Evolutionary conservation across 495 filamentous ascomycete genomes (phyloP), one percentile per base, ranked within the genome.

Genomic region (Aeminium ludgeri): DNA sequence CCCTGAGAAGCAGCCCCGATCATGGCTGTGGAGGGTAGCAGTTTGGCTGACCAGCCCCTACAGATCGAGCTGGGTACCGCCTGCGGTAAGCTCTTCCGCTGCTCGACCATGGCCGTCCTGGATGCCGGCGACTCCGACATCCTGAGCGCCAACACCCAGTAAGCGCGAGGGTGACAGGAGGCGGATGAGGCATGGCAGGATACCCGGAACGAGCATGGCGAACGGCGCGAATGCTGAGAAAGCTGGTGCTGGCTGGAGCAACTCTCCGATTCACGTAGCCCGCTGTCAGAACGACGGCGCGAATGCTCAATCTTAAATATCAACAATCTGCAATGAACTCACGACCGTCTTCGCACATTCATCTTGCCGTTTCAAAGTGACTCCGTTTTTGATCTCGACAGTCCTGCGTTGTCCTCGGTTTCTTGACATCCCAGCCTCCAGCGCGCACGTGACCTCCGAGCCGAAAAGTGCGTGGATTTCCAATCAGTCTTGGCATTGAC

Each of bases 41-140:
- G 57, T 55, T 55, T 59, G 57, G 51, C 61, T 67, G 48, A 67
- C 52, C 19, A 20, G 36, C 34, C 37, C 51, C 13, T 30, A 65
- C 59, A 95, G 86, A 93, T 95, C 61, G 86, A 96, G 65, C 71
- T 97, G 41, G 89, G 89, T 46, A 94, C 85, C 54, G 82, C 86
- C 35, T 84, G 80, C 65, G 85, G 85, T 65, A 91, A 91, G 65
- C 76, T 92, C 52, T 81, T 79, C 73, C 65, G 76, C 43, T 93
- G 85, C 73, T 80, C 78, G 39, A 91, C 85, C 58, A 91, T 96
- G 84, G 76, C 86, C 45, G 77, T 95, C 61, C 65, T 96, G 32
- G 86, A 95, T 66, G 86, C 84, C 63, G 89, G 89, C 80, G 89
- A 96, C 75, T 89, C 82, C 41, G 87, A 97, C 67, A 95, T 96